Conservation (phyloP, 2,329 filamentous ascomycete species). For the Cladosporium phlei region DNA sequence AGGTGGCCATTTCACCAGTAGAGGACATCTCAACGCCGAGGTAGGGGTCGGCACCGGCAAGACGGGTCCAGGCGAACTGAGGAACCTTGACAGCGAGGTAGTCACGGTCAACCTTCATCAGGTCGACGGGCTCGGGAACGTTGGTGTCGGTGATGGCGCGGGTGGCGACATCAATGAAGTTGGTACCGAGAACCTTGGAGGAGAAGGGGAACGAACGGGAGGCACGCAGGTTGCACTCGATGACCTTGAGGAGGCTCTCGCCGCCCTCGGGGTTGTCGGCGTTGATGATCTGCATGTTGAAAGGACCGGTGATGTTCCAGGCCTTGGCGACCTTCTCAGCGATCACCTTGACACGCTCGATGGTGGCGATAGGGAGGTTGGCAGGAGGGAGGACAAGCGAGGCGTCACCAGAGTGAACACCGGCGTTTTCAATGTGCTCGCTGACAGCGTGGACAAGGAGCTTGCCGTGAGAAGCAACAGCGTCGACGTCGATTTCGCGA, state of each 20-base stretch:
- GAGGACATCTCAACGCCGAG: conserved; percentile 96
- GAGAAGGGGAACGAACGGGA: conserved; percentile 98
- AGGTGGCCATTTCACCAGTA: conserved; percentile 98
- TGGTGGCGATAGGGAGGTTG: conserved; percentile 68
- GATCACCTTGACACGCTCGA: conserved; percentile 90
- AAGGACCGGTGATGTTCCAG: conserved; percentile 94
- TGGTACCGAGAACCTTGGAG: conserved; percentile 90
- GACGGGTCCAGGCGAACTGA: conserved; percentile 97
- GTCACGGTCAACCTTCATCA: conserved; percentile 84
- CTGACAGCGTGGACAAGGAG: conserved; percentile 87
- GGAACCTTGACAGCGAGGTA: conserved; percentile 97
- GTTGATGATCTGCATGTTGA: conserved; percentile 98
- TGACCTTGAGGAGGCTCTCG: conserved; percentile 80
- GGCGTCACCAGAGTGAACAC: conserved; percentile 96
- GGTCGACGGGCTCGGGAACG: conserved; percentile 77
- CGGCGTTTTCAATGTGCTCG: conserved; percentile 94
- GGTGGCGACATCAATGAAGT: conserved; percentile 95
- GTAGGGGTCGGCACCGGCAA: conserved; percentile 95
- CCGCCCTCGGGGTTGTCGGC: conserved; percentile 70
- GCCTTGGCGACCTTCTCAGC: conserved; percentile 94
- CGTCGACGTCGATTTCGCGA: conserved; percentile 93
- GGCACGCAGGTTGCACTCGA: conserved; percentile 95
- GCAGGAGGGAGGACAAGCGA: conserved; percentile 87
- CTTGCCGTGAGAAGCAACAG: conserved; percentile 79
- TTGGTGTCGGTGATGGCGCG: conserved; percentile 82